Conservation (phyloP, 2,329 filamentous ascomycete genomes). For the Claviceps purpurea region DNA sequence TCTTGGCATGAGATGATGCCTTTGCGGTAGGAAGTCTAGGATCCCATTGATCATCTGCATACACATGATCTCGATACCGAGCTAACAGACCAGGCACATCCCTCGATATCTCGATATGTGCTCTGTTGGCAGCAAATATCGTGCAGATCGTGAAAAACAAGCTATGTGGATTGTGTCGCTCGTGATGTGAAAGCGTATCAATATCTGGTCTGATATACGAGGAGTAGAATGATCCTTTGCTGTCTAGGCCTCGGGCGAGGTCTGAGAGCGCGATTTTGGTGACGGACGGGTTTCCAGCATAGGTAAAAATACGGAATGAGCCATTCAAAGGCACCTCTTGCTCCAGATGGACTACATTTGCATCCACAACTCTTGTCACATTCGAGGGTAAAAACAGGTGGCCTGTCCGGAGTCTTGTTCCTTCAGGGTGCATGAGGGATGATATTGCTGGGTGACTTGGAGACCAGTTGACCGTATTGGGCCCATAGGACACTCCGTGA, state of each 20-base stretch:
- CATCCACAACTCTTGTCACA: constrained; percentile 76
- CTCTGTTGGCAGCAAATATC: constrained; percentile 55
- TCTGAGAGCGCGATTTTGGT: constrained; percentile 54
- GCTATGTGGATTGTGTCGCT: constrained; percentile 74
- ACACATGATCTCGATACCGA: constrained; percentile 70
- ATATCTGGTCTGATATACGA: constrained; percentile 50
- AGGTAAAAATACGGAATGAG: constrained; percentile 74
- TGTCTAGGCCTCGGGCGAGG: constrained; percentile 50
- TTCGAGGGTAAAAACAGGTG: constrained; percentile 64
- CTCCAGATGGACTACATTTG: constrained; percentile 81
- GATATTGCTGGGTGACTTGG: constrained; percentile 57
- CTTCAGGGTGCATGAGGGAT: constrained; percentile 50
- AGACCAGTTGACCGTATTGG: constrained; percentile 78
- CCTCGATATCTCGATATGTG: constrained; percentile 57
- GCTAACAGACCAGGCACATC: constrained; percentile 58
- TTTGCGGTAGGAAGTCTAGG: constrained; percentile 52
- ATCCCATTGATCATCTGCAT: constrained; percentile 74
- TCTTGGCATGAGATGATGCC: constrained; percentile 73
- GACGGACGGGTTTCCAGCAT: constrained; percentile 54
- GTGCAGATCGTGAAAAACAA: constrained; percentile 68
- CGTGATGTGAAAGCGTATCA: constrained; percentile 55
- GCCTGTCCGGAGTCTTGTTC: constrained; percentile 56
- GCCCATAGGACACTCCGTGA: constrained; percentile 75
- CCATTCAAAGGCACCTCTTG: constrained; percentile 84
- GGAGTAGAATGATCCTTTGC: constrained; percentile 59